Evolutionary conservation across 306 rosid species (phyloP).

Genomic region (Inga laurina): DNA sequence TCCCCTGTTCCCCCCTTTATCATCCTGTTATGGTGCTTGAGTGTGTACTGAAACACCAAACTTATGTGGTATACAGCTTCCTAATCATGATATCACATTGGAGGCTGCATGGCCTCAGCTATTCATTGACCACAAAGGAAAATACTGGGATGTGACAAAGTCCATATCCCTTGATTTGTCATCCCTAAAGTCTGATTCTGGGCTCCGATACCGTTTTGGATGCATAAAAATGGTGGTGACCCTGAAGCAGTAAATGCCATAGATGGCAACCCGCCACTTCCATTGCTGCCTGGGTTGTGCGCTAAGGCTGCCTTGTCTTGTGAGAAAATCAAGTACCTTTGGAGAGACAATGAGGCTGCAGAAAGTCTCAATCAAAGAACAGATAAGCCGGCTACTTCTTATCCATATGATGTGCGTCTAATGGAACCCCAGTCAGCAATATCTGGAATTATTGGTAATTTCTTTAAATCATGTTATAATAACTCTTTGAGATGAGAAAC

Average conservation of each 20-base stretch:
- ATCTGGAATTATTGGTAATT: constrained; percentile 76
- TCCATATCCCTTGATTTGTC: constrained; percentile 73
- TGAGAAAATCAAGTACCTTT: constrained; percentile 62
- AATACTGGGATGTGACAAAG: constrained; percentile 86
- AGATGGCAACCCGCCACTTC: constrained; percentile 45
- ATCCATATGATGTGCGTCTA: constrained; percentile 69
- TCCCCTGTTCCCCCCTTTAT: not conserved
- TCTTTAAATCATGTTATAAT: constrained; percentile 14
- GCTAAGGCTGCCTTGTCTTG: constrained; percentile 81
- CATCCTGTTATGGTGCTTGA: constrained; percentile 15
- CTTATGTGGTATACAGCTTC: constrained; percentile 56
- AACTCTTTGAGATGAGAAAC: constrained; percentile 21
- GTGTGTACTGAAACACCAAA: constrained; percentile 14
- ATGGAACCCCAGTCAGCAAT: constrained; percentile 74
- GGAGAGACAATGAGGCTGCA: constrained; percentile 50
- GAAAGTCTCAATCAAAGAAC: constrained; percentile 34
- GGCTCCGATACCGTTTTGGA: constrained; percentile 73
- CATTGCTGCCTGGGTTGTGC: constrained; percentile 75
- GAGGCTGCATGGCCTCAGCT: constrained; percentile 96
- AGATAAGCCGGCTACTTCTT: constrained; percentile 28
- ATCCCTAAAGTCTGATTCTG: constrained; percentile 61
- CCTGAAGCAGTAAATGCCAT: constrained; percentile 57
- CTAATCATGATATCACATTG: constrained; percentile 68
- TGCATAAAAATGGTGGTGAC: constrained; percentile 69
- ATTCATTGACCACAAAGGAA: constrained; percentile 85